Percentiles rank a stretch among this genome's conserved stretches.
Conservation (phyloP, 169 alveolate genomes). For the Eimeria necatrix region DNA sequence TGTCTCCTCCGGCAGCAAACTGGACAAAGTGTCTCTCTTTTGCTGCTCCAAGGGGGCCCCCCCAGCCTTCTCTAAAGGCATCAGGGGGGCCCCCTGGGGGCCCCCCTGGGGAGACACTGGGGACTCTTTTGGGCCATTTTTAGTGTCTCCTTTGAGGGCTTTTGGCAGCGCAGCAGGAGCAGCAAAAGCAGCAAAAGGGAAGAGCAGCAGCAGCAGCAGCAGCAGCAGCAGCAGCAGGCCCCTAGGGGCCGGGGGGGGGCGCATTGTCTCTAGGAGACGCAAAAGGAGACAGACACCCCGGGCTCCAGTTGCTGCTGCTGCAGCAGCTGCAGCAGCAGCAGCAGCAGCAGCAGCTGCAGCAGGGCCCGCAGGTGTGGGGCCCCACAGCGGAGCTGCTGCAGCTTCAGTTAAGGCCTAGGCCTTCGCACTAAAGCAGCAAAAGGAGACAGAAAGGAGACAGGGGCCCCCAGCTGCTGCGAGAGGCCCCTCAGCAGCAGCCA, state of each 20-base stretch:
- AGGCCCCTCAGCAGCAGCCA: too few relatives aligned
- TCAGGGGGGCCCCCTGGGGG: too few relatives aligned
- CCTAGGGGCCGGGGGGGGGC: too few relatives aligned
- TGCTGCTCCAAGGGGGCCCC: neutral
- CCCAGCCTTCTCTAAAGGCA: too few relatives aligned
- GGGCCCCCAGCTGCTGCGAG: too few relatives aligned
- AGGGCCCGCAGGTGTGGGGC: neutral
- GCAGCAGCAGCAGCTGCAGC: neutral
- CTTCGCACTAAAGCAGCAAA: neutral
- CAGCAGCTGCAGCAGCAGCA: too few relatives aligned
- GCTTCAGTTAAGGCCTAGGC: too few relatives aligned
- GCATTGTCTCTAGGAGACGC: neutral
- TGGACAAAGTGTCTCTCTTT: neutral
- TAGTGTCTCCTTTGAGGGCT: slow-evolving; percentile 9
- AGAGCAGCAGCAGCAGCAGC: neutral
- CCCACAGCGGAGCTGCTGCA: too few relatives aligned
- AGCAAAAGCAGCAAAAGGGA: neutral
- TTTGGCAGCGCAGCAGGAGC: neutral
- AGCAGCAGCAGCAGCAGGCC: neutral
- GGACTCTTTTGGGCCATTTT: neutral
- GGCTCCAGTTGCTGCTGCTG: too few relatives aligned
- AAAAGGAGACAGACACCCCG: neutral
- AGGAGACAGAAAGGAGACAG: slow-evolving; percentile 1
- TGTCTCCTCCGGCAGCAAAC: neutral
- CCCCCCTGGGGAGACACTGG: too few relatives aligned